Evolutionary conservation across 106 monocot species (phyloP), one percentile per base, ranked within the genome.

Genomic region (Dendrobium chrysotoxum): DNA sequence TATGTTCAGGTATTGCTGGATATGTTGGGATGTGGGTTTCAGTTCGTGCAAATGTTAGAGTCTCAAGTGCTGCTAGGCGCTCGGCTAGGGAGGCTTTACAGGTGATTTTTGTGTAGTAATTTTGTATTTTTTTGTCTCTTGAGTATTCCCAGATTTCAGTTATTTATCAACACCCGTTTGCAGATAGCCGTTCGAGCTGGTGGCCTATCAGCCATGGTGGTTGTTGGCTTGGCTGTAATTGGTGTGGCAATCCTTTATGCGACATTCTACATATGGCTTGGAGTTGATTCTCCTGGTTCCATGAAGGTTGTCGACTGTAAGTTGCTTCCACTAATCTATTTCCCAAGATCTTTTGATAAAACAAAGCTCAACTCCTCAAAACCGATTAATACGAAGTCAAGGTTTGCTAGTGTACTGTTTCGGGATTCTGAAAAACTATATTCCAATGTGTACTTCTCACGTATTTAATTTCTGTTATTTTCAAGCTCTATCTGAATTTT

Each of bases 11-110:
- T 68, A 80, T 90, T 73, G 99, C 99, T 80, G 99, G 99, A 46
- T 99, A 93, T 90, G 93, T 95, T 86, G 99, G 99, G 40, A 99
- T 99, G 99, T 99, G 95, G 99, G 95, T 99, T 28, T 99, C 99
- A 50, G 99, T 99, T 35, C 95, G 95, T 75, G 99, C 99, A 80
- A 99, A 99, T 93, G 95, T 99, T 79, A 81, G 99, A 57, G 99
- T 99, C 25, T 91, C 99, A 4, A 95, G 99, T 91, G 99, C 99
- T 83, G 99, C 99, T 53, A 89, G 99, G 75, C 95, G 95, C 42
- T 91, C 93, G 85, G 91, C 99, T 77, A 95, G 99, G 80, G 99
- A 99, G 83, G 92, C 99, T 40, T 83, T 99, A 76, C 99, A 99
- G 95, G 95, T 99, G 79, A 35, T 55, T 16, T 44, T 35, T 23